phyloP scores from a whole-genome alignment of 1,139 yeast genomes.

The Lodderomyces elongisporus region DNA sequence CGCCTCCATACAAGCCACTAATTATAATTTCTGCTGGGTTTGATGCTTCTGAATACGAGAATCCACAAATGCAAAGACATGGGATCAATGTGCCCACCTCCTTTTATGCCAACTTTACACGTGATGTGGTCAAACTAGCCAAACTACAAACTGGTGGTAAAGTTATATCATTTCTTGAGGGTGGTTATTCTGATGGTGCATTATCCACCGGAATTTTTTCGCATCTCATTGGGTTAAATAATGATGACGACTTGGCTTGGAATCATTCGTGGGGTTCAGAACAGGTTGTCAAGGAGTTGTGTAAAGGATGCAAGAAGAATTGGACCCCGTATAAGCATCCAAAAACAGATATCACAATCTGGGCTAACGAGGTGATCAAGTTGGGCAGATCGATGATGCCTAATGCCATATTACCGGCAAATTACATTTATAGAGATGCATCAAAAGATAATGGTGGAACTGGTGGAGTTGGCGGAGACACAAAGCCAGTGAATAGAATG shows the following conservation, averaged over 20 bases:
- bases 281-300: slow-evolving; percentile 60
- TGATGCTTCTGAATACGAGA: slow-evolving; percentile 84
- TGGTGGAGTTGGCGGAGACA: slow-evolving; percentile 8
- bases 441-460: slow-evolving; percentile 5
- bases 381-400: slow-evolving; percentile 71
- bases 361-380: slow-evolving; percentile 68
- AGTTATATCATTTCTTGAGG: slow-evolving; percentile 69
- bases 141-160: slow-evolving; percentile 57
- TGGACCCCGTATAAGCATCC: slow-evolving; percentile 59
- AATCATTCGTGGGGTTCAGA: slow-evolving; percentile 58
- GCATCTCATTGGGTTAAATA: slow-evolving; percentile 61
- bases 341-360: slow-evolving; percentile 41
- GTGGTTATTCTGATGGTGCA: slow-evolving; percentile 87
- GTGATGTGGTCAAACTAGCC: slow-evolving; percentile 66
- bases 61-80: slow-evolving; percentile 81
- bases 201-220: slow-evolving; percentile 75
- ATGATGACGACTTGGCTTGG: slow-evolving; percentile 50
- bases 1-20: slow-evolving; percentile 62
- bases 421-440: slow-evolving; percentile 31
- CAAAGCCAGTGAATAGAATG: slow-evolving; percentile 22
- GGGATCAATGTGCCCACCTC: slow-evolving; percentile 79
- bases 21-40: slow-evolving; percentile 80
- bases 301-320: slow-evolving; percentile 62
- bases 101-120: slow-evolving; percentile 69
- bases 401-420: slow-evolving; percentile 40